phyloP scores from a whole-genome alignment of 495 filamentous ascomycete genomes.

The Bacidia rubella region DNA sequence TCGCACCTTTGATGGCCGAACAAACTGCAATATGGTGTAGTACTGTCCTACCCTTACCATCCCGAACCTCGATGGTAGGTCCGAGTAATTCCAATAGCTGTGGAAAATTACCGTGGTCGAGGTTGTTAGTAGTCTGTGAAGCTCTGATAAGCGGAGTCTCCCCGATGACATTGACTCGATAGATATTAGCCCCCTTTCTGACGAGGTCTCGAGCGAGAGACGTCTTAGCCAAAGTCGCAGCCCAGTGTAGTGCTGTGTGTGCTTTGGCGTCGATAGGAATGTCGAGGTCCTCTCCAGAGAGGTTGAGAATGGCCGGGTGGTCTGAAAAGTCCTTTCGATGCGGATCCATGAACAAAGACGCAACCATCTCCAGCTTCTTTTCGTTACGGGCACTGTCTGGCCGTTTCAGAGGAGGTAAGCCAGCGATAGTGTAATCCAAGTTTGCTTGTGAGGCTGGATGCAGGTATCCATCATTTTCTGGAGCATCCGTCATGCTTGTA shows the following conservation, averaged over 20 bases:
- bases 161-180: constrained; percentile 70
- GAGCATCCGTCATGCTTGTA: constrained; percentile 43
- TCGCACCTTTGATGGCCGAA: constrained; percentile 69
- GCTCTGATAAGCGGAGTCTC: constrained; percentile 87
- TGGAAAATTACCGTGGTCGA: constrained; percentile 67
- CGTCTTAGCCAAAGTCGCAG: constrained; percentile 83
- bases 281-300: constrained; percentile 76
- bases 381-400: constrained; percentile 53
- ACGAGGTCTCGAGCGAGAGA: constrained; percentile 68
- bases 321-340: constrained; percentile 46
- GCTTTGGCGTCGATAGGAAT: constrained; percentile 74
- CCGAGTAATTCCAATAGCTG: constrained; percentile 79
- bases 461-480: constrained; percentile 70
- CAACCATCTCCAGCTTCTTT: constrained; percentile 62
- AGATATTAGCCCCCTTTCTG: constrained; percentile 69
- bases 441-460: constrained; percentile 37
- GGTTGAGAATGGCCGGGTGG: constrained; percentile 50
- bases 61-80: constrained; percentile 78
- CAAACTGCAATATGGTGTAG: constrained; percentile 92
- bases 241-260: constrained; percentile 91
- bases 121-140: constrained; percentile 77
- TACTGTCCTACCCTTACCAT: constrained; percentile 79
- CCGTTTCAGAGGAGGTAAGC: constrained; percentile 55
- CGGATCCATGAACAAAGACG: constrained; percentile 76
- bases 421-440: constrained; percentile 39